Percentiles rank a stretch among this genome's conserved stretches.
Evolutionary conservation across 2,329 filamentous ascomycete genomes (phyloP).

Genomic region (Beauveria medogensis): DNA sequence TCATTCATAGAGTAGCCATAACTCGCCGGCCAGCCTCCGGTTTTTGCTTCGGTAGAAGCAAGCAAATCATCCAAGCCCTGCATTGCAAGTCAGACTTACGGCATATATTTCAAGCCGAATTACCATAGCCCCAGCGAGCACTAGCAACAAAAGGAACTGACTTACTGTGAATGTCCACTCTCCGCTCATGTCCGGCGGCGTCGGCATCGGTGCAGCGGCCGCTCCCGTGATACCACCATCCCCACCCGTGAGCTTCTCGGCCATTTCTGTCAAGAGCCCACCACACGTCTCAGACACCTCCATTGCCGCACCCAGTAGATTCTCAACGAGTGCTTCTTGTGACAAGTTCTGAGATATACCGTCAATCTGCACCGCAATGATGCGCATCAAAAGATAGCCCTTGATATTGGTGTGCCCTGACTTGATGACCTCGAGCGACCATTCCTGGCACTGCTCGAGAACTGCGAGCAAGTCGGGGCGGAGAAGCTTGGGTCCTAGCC

Average conservation of each 20-base stretch:
- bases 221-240: background rate
- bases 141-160: background rate
- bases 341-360: constrained; percentile 28
- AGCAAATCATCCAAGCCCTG: constrained; percentile 6
- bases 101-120: background rate
- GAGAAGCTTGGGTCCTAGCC: constrained; percentile 25
- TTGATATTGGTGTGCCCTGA: constrained; percentile 49
- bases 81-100: background rate
- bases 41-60: background rate
- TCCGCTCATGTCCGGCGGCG: background rate
- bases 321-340: constrained; percentile 23
- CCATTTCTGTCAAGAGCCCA: constrained; percentile 1
- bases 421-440: constrained; percentile 32
- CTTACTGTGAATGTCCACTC: constrained; percentile 2
- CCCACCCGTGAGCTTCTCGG: background rate
- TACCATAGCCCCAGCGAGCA: background rate
- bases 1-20: constrained; percentile 7
- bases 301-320: constrained; percentile 15
- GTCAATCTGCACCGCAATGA: constrained; percentile 33
- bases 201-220: background rate
- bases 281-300: background rate
- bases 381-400: constrained; percentile 35
- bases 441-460: constrained; percentile 32
- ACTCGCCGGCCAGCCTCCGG: constrained; percentile 1
- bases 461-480: constrained; percentile 34